Evolutionary conservation across 2,329 filamentous ascomycete genomes (phyloP).

Genomic region (Pezicula carpinea): DNA sequence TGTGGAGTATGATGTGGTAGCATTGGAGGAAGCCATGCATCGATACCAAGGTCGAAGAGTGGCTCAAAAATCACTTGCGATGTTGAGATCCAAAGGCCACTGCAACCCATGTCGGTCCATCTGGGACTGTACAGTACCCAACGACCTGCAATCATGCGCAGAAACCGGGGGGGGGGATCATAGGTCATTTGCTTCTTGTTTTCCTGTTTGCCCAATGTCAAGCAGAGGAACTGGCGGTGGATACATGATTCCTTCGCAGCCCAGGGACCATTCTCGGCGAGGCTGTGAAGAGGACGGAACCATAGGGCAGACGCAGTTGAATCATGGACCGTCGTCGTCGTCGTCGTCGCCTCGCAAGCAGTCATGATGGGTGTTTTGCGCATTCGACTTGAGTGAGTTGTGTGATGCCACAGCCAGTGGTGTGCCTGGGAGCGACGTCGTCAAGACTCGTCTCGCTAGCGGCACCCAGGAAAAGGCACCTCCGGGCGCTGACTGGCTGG

Average conservation of each 20-base stretch:
- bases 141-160: no score
- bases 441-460: conserved; percentile 2
- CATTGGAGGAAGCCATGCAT: background rate
- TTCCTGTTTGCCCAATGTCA: background rate
- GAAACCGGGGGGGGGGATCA: no score
- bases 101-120: no score
- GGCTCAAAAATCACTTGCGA: no score
- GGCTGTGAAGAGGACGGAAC: background rate
- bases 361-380: no score
- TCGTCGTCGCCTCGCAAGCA: conserved; percentile 1
- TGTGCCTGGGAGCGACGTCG: background rate
- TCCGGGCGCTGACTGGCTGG: conserved; percentile 7
- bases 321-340: background rate
- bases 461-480: conserved; percentile 8
- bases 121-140: no score
- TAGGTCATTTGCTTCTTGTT: no score
- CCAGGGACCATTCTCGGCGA: background rate
- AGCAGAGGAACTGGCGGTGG: background rate
- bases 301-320: no score
- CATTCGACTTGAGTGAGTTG: conserved; percentile 7
- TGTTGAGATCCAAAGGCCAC: no score
- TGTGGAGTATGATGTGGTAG: conserved; percentile 1
- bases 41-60: background rate
- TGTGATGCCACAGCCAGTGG: background rate
- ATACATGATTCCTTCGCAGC: background rate